phyloP scores from a whole-genome alignment of 352 stramenopile species.

The Aphanomyces astaci region DNA sequence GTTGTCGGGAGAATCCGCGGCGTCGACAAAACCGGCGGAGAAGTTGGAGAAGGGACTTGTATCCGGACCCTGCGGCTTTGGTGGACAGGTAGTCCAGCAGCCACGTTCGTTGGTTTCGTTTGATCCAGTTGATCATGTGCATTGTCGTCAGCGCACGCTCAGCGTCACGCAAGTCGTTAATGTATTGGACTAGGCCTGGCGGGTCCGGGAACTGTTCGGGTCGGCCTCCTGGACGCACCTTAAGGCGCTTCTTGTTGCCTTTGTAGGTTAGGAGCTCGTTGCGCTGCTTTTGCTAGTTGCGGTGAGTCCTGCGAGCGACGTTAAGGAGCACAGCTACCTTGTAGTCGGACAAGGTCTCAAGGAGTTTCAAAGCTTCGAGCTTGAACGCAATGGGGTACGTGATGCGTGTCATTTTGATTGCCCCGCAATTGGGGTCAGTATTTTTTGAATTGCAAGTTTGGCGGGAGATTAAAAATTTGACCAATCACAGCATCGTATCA shows the following conservation, averaged over 20 bases:
- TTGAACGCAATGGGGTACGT: background rate
- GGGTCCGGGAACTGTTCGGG: conserved; percentile 12
- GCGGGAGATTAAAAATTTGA: too few species aligned
- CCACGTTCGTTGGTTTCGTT: conserved; percentile 23
- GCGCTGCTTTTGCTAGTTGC: background rate
- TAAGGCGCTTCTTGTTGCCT: background rate
- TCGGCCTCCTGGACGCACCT: background rate
- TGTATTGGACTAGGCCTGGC: conserved; percentile 27
- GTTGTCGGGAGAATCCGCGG: conserved; percentile 25
- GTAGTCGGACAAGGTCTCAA: background rate
- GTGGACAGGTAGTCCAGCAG: conserved; percentile 17
- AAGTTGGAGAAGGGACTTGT: conserved; percentile 13
- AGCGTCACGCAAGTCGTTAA: conserved; percentile 26
- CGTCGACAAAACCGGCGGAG: conserved; percentile 15
- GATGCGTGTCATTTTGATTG: background rate
- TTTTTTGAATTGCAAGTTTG: too few species aligned
- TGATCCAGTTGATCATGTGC: conserved; percentile 24
- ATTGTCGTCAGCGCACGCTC: conserved; percentile 25
- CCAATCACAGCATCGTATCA: too few species aligned
- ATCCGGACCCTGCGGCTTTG: conserved; percentile 8
- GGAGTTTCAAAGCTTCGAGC: background rate
- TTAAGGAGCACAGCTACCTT: background rate
- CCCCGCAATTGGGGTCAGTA: too few species aligned
- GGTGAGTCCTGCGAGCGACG: background rate
- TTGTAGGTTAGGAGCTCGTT: background rate